Conservation (phyloP, 805 yeast genomes). For the Komagataella populi region DNA sequence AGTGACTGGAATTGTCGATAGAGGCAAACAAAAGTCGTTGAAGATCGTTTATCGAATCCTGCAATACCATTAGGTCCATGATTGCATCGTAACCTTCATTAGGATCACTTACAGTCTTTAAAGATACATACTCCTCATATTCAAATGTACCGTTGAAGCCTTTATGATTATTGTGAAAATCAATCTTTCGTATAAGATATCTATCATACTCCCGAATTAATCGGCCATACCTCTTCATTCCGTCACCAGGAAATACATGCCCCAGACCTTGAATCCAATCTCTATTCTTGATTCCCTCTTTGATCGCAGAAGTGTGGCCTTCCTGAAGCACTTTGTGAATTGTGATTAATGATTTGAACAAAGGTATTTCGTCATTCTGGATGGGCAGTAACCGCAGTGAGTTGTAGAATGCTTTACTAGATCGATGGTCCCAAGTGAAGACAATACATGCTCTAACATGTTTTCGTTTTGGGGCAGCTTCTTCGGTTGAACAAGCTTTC, state of each 20-base stretch:
- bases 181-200: slow-evolving; percentile 57
- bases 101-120: slow-evolving; percentile 81
- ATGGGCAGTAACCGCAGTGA: slow-evolving; percentile 68
- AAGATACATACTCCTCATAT: slow-evolving; percentile 85
- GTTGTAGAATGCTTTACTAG: slow-evolving; percentile 76
- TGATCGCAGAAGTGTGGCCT: slow-evolving; percentile 80
- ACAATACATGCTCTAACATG: slow-evolving; percentile 94
- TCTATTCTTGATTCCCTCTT: slow-evolving; percentile 67
- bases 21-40: slow-evolving; percentile 67
- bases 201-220: slow-evolving; percentile 67
- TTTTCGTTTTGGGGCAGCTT: slow-evolving; percentile 87
- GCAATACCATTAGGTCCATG: slow-evolving; percentile 71
- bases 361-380: slow-evolving; percentile 68
- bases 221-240: slow-evolving; percentile 43
- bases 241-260: slow-evolving; percentile 32
- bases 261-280: slow-evolving; percentile 70
- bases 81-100: slow-evolving; percentile 91
- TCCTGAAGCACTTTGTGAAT: slow-evolving; percentile 92
- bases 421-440: slow-evolving; percentile 90
- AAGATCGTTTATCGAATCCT: slow-evolving; percentile 70
- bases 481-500: slow-evolving; percentile 80
- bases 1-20: slow-evolving; percentile 40
- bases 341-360: slow-evolving; percentile 75
- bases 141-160: slow-evolving; percentile 94
- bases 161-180: slow-evolving; percentile 72